A percentile compares a stretch with the other conserved stretches of the same genome.
Evolutionary conservation across 176 grass and related monocot genomes (phyloP).

Genomic region (Oryza officinalis): DNA sequence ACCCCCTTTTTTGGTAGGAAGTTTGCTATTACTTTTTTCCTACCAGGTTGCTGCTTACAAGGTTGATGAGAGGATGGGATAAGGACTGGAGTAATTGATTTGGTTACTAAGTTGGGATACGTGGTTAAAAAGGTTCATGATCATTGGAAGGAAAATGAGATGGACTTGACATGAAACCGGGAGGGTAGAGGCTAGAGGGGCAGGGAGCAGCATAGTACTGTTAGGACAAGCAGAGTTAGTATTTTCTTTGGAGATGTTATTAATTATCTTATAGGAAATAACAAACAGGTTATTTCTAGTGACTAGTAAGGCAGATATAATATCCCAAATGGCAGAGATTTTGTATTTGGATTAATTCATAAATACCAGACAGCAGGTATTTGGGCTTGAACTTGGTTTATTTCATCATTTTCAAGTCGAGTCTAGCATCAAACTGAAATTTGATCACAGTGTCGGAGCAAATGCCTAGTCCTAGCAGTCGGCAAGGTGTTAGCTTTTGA

Average conservation of each 20-base stretch:
- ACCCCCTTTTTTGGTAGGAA: not conserved
- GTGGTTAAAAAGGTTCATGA: not conserved
- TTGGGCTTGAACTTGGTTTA: slow-evolving; percentile 1
- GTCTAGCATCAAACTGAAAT: not conserved
- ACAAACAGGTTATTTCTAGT: not conserved
- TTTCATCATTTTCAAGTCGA: slow-evolving; percentile 6
- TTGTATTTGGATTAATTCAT: slow-evolving; percentile 24
- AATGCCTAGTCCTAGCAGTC: slow-evolving; percentile 10
- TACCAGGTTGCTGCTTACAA: not conserved
- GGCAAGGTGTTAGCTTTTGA: slow-evolving; percentile 3
- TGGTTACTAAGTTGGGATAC: not conserved
- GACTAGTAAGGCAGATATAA: not conserved
- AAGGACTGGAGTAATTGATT: not conserved
- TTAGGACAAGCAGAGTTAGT: not conserved
- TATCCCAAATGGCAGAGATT: not conserved
- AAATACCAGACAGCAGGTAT: not conserved
- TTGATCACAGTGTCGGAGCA: not conserved
- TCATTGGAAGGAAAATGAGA: not conserved
- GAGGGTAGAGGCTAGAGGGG: not conserved
- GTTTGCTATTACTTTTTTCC: not conserved
- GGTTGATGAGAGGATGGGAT: not conserved
- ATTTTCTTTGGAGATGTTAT: not conserved
- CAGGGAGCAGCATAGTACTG: not conserved
- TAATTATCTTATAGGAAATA: not conserved
- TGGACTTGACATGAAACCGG: not conserved